Evolutionary conservation across 192 early-diverging fungal species (phyloP), one percentile per base, ranked within the genome.

Genomic region (Dimargaris verticillata): DNA sequence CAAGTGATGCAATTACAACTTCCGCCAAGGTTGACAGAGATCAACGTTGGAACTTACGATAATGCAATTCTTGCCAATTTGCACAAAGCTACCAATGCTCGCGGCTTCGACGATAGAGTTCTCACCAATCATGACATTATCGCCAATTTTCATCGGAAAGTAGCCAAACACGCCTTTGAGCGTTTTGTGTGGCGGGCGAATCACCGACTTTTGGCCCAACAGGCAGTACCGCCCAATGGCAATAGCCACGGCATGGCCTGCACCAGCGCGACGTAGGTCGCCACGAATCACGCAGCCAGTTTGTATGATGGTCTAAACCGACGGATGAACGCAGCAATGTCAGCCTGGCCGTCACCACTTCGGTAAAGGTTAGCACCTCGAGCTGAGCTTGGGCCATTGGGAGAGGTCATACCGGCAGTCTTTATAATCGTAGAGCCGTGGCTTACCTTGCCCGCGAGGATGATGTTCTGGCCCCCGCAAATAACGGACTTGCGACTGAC

Each of bases 61-160:
- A 10, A 97, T 84, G 66, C 90, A 94, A 70, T 95, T 90, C 66
- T 85, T 85, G 38, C 93, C 93, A 62, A 99, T 95, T 29, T 72
- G 71, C 1, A 99, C 95, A 69, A 82, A 80, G 1, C 82, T 88
- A 24, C 95, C 95, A 42, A 99, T 91, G 12, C 78, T 81, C 0
- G 95, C 93, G 14, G 93, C 91, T 63, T 96, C 91, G 10, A 99
- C 80, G 50, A 97, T 80, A 17, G 84, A 75, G 41, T 86, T 84
- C 66, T 93, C 84, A 5, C 92, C 93, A 63, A 93, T 89, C 24
- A 78, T 75, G 2, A 93, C 89, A 68, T 90, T 80, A 68, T 95
- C 89, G n/a, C 90, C 93, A 46, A 99, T 89, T 68, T 95, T 96
- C 75, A 95, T 86, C 41, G 93, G 93, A 58, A 91, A 99, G 68